Evolutionary conservation across 768 basidiomycete genomes (phyloP), one percentile per base, ranked within the genome.

Genomic region (Tulasnella sp.): DNA sequence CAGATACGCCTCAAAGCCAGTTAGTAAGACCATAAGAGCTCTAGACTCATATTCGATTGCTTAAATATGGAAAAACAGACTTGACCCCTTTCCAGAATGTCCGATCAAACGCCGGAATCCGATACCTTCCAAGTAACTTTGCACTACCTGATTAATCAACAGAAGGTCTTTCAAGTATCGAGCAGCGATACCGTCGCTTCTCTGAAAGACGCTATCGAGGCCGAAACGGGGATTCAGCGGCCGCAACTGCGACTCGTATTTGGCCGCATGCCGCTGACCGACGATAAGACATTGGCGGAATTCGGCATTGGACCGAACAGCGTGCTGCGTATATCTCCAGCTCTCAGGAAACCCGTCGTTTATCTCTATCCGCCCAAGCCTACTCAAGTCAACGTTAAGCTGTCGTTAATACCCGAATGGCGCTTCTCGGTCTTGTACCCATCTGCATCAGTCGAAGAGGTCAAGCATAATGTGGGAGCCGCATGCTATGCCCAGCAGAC

Each of bases 341-440:
- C 40, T 5, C 35, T 66, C 26, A 66, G 72, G 32, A 82, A 83
- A 63, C 82, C 82, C 1, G 79, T 82, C 65, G 79, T 82, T 29
- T 82, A 82, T 69, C 75, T 83, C 22, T 78, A 77, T 70, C 78
- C 80, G 1, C 80, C 82, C 0, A 9, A 59, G 3, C 77, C 37
- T 12, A 67, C 72, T 17, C 73, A 77, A 5, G 79, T 77, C 7
- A 73, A 76, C 2, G 78, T 82, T 52, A 65, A 74, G 1, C 78
- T 84, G 12, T 77, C 78, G 16, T 76, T 83, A n/a, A 73, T 72
- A 0, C 77, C 77, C 14, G 73, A 80, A 29, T 81, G 81, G 81
- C 44, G 74, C 14, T 80, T 83, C 64, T 81, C 80, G 5, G 77
- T 77, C 0, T 74, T 82, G 3, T 81, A 82, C 73, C 82, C 81